Evolutionary conservation across 2,329 filamentous ascomycete genomes (phyloP), one percentile per base, ranked within the genome.

Genomic region (Phialophora chinensis): DNA sequence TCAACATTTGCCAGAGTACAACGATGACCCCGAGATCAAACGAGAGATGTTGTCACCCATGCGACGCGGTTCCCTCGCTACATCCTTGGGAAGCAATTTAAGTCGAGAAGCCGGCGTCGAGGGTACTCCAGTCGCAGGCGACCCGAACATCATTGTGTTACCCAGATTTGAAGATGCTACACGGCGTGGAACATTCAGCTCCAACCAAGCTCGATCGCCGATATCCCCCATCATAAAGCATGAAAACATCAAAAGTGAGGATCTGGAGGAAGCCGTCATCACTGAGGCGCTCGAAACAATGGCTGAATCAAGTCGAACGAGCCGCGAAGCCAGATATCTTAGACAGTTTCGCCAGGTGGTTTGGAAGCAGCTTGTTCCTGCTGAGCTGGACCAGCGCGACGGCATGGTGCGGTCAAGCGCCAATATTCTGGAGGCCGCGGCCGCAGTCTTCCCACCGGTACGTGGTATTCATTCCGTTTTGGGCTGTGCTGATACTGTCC

Each of bases 141-240:
- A 85, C 71, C 80, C 82, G 25, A 84, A 85, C 65, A 78, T 80
- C 17, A 79, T 86, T 7, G 80, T 86, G 23, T 68, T 86, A 63
- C 79, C 81, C 62, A 78, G 77, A 14, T 85, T 86, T 57, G 82
- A 85, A 70, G 83, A 86, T 64, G 72, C 74, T 11, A 74, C 73
- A 38, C 74, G 75, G n/a, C 75, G 76, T 10, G 69, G 74, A 2
- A 73, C 75, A 4, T 75, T 76, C 10, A 72, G 74, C 31, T 74
- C 73, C 53, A 75, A 73, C 63, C 72, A 71, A 12, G 72, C 74
- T 4, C 73, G 74, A 31, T 73, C 75, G 17, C 79, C 79, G 1
- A 75, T 77, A 1, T 75, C 76, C 2, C 77, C 79, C 12, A 31
- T 57, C 2, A 44, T 35, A 3, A 63, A 53, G 55, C 65, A 66